Evolutionary conservation across 805 yeast genomes (phyloP).

Genomic region (Kluyveromyces wickerhamii): DNA sequence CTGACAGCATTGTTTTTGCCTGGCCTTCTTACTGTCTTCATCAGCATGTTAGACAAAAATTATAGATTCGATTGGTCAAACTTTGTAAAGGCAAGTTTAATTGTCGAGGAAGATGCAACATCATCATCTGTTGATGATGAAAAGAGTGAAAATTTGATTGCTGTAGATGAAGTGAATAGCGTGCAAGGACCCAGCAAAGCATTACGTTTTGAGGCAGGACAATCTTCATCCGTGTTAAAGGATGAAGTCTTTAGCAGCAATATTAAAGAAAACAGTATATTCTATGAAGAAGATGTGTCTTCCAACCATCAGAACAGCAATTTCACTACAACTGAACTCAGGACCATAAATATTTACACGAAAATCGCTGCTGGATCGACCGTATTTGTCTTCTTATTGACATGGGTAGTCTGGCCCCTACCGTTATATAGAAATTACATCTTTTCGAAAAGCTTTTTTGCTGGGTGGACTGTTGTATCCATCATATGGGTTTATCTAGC

Average conservation of each 20-base stretch:
- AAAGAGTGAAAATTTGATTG: too few species aligned
- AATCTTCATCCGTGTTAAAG: too few species aligned
- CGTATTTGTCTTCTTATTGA: slow-evolving; percentile 24
- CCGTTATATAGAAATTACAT: slow-evolving; percentile 38
- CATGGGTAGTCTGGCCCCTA: slow-evolving; percentile 37
- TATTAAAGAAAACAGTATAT: background rate
- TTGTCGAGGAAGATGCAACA: slow-evolving; percentile 7
- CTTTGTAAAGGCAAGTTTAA: slow-evolving; percentile 15
- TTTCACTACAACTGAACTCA: slow-evolving; percentile 1
- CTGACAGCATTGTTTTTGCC: slow-evolving; percentile 29
- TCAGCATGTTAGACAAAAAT: background rate
- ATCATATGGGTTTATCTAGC: slow-evolving; percentile 36
- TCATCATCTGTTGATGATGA: slow-evolving; percentile 1
- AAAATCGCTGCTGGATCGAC: slow-evolving; percentile 26
- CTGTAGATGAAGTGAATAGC: too few species aligned
- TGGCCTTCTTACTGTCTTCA: slow-evolving; percentile 7
- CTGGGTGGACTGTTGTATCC: slow-evolving; percentile 33
- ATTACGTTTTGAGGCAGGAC: too few species aligned
- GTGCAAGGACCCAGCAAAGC: too few species aligned
- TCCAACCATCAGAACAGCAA: background rate
- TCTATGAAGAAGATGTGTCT: background rate
- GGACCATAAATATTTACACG: slow-evolving; percentile 13
- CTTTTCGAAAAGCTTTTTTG: slow-evolving; percentile 31
- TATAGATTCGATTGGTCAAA: slow-evolving; percentile 17
- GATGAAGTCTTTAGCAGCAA: too few species aligned